phyloP scores from a whole-genome alignment of 2,329 filamentous ascomycete genomes.

The Phyllosticta ampelicida region DNA sequence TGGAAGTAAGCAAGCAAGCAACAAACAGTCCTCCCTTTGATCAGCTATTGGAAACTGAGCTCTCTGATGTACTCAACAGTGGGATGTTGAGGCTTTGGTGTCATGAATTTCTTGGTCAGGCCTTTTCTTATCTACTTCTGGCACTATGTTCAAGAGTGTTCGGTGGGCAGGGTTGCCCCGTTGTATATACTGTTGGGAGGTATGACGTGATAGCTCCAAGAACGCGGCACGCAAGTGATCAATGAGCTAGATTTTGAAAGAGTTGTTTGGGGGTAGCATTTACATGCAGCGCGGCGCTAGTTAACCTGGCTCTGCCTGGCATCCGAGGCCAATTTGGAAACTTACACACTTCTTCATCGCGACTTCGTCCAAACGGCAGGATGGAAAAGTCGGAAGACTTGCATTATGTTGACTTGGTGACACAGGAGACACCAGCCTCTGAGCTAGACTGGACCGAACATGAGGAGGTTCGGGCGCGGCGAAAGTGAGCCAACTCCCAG shows the following conservation, averaged over 20 bases:
- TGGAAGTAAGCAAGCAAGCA: background rate
- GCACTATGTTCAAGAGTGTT: background rate
- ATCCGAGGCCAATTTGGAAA: background rate
- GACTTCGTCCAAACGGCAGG: background rate
- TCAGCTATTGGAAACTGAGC: background rate
- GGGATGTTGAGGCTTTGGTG: background rate
- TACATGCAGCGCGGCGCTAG: background rate
- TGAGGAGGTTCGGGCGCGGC: background rate
- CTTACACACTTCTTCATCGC: background rate
- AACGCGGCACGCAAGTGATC: background rate
- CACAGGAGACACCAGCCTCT: background rate
- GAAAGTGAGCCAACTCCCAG: background rate
- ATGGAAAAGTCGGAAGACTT: background rate
- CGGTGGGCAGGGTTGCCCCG: background rate
- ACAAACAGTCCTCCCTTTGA: background rate
- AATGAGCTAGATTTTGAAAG: background rate
- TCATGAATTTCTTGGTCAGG: background rate
- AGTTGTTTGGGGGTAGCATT: background rate
- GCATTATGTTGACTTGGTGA: background rate
- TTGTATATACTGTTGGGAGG: background rate
- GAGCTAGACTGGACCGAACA: background rate
- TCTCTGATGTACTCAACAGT: background rate
- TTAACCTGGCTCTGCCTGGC: background rate
- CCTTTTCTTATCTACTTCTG: background rate
- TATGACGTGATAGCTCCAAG: background rate